phyloP scores from a whole-genome alignment of 139 green algal species.

The Pedinophyceae sp. region DNA sequence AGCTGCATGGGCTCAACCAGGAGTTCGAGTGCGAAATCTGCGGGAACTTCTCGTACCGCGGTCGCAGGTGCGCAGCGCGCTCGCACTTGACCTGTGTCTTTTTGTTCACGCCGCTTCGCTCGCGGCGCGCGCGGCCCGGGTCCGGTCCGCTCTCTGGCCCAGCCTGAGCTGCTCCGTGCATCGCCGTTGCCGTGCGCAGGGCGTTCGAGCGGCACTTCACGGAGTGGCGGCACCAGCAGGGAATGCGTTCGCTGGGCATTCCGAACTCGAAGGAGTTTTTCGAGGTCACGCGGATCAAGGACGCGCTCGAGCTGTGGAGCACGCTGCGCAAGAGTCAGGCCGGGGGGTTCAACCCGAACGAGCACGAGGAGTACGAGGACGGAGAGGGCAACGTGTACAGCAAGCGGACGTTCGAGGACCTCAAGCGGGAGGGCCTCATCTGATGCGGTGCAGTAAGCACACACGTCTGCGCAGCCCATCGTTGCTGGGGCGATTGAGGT shows the following conservation, averaged over 20 bases:
- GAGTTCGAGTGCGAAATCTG: slow-evolving; percentile 97
- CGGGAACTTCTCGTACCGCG: slow-evolving; percentile 73
- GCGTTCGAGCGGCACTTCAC: slow-evolving; percentile 97
- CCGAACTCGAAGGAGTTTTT: slow-evolving; percentile 91
- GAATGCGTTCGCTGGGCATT: slow-evolving; percentile 88
- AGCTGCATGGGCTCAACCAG: slow-evolving; percentile 94
- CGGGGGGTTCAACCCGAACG: slow-evolving; percentile 35
- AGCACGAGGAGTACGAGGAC: slow-evolving; percentile 70
- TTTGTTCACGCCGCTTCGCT: too few relatives aligned
- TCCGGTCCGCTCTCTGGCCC: too few relatives aligned
- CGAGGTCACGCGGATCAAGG: slow-evolving; percentile 78
- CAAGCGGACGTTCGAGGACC: slow-evolving; percentile 69
- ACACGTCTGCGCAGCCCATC: too few relatives aligned
- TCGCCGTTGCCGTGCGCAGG: too few relatives aligned
- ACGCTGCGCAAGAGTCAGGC: slow-evolving; percentile 45
- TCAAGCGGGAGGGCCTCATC: slow-evolving; percentile 76
- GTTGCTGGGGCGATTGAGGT: too few relatives aligned
- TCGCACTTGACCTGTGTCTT: too few relatives aligned
- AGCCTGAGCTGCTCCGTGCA: too few relatives aligned
- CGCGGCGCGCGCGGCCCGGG: too few relatives aligned
- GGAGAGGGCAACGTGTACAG: slow-evolving; percentile 80
- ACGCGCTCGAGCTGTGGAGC: slow-evolving; percentile 71
- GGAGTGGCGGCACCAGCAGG: slow-evolving; percentile 74
- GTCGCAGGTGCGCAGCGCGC: too few relatives aligned
- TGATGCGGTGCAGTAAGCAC: slow-evolving; percentile 19